Evolutionary conservation across 768 basidiomycete species (phyloP), one percentile per base, ranked within the genome.

Genomic region (Hygrophoropsis aurantiaca): DNA sequence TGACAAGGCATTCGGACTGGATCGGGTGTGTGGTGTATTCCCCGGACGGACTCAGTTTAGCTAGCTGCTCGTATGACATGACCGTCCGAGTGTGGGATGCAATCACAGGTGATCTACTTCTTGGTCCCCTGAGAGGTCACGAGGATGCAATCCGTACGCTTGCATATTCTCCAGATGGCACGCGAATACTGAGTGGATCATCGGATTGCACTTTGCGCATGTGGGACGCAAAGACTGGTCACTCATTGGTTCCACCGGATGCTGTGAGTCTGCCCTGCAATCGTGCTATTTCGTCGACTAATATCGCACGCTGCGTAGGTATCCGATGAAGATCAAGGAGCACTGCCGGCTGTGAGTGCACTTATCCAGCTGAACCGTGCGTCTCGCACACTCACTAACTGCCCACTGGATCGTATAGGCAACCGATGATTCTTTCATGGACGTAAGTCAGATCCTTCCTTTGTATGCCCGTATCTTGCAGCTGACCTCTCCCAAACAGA

Each of bases 51-150:
- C 21, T 25, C n/a, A 11, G 19, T 30, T 7, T 57, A 21, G 45
- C 46, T 33, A 51, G 47, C 7, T 38, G 32, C 40, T 50, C 66
- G 19, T 61, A 58, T 46, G 66, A 67, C 58, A 61, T 55, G 26
- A 60, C 66, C 1, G 49, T 65, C 24, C 60, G 65, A 46, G 46
- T 67, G 40, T 68, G 66, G 42, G 57, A 66, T 46, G 36, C 64
- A 5, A 61, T 61, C 54, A 58, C 59, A 38, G 77, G 78, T 45
- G 73, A 75, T 46, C 52, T 55, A 42, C 49, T 61, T 5, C 40
- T 58, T 25, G 55, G 50, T 4, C 53, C 57, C 3, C 32, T 59
- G 5, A 15, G 44, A 27, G 58, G 50, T 5, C 57, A 61, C 44
- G 36, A 13, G 34, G 41, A 24, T 2, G 16, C 23, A 33, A 39